phyloP scores from a whole-genome alignment of 495 filamentous ascomycete species.

The Annulohypoxylon moriforme region DNA sequence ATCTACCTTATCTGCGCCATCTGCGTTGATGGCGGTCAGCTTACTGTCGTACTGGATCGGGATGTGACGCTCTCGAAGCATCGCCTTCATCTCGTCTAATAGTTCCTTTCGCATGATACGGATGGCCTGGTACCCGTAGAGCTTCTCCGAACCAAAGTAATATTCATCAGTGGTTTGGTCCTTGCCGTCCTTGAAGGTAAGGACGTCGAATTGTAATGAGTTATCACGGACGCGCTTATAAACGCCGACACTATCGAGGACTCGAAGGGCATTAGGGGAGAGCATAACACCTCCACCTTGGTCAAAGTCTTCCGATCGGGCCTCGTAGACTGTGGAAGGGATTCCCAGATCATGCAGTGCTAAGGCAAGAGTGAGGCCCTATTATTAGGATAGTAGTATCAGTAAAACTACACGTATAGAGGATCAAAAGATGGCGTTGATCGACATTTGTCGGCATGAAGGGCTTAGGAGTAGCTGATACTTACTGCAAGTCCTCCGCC shows the following conservation, averaged over 20 bases:
- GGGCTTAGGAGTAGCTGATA: neutral
- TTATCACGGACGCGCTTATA: conserved; percentile 52
- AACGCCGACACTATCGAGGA: conserved; percentile 59
- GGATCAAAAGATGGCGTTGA: neutral
- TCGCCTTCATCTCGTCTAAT: conserved; percentile 51
- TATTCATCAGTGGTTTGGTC: conserved; percentile 55
- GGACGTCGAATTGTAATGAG: conserved; percentile 50
- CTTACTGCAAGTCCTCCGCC: neutral
- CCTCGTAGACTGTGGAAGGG: conserved; percentile 23
- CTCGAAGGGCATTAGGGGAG: conserved; percentile 62
- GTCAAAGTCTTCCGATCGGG: conserved; percentile 12
- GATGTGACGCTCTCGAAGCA: conserved; percentile 51
- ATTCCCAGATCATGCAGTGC: conserved; percentile 23
- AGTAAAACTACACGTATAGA: neutral
- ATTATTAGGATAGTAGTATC: neutral
- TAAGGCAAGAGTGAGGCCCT: conserved; percentile 25
- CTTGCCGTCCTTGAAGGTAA: conserved; percentile 55
- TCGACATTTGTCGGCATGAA: neutral
- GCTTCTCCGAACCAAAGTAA: conserved; percentile 55
- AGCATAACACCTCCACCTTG: conserved; percentile 64
- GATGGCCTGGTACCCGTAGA: conserved; percentile 59
- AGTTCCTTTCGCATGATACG: conserved; percentile 62
- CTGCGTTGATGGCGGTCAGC: conserved; percentile 52
- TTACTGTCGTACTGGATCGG: conserved; percentile 56
- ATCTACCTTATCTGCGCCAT: conserved; percentile 49